Evolutionary conservation across 371 early-diverging fungal genomes (phyloP).

Genomic region (Saksenaea vasiformis): DNA sequence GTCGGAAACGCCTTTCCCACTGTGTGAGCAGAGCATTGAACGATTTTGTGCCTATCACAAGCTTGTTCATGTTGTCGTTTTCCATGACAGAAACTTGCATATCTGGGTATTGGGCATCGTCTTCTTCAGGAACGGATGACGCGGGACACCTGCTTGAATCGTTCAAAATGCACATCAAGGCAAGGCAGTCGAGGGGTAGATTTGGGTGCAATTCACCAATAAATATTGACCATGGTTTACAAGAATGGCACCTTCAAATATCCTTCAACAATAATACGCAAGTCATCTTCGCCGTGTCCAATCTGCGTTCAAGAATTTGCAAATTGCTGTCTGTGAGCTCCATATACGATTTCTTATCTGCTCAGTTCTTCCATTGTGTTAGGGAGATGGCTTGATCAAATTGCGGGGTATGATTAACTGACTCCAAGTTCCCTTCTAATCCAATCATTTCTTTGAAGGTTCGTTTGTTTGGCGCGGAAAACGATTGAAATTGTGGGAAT

Average conservation of each 20-base stretch:
- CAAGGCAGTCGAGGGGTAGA: not conserved
- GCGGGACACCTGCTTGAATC: not conserved
- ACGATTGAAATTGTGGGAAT: no score
- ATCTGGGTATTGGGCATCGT: not conserved
- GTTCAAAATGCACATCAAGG: not conserved
- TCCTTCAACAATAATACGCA: not conserved
- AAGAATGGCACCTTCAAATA: conserved; percentile 1
- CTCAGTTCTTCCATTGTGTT: no score
- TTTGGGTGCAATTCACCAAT: not conserved
- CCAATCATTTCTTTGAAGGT: no score
- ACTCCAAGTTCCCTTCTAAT: no score
- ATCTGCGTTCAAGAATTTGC: no score
- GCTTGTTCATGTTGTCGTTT: not conserved
- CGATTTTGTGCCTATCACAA: not conserved
- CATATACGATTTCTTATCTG: no score
- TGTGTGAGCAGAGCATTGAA: not conserved
- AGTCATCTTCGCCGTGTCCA: no score
- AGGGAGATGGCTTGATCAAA: no score
- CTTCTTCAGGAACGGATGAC: not conserved
- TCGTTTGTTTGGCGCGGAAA: no score
- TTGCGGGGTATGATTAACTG: no score
- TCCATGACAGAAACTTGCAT: not conserved
- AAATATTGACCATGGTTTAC: conserved; percentile 4
- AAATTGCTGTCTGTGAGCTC: no score
- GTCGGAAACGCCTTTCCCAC: no score